A percentile compares a stretch with the other conserved stretches of the same genome.
Evolutionary conservation across 2,329 filamentous ascomycete genomes (phyloP).

Genomic region (Fusarium anthophilum): DNA sequence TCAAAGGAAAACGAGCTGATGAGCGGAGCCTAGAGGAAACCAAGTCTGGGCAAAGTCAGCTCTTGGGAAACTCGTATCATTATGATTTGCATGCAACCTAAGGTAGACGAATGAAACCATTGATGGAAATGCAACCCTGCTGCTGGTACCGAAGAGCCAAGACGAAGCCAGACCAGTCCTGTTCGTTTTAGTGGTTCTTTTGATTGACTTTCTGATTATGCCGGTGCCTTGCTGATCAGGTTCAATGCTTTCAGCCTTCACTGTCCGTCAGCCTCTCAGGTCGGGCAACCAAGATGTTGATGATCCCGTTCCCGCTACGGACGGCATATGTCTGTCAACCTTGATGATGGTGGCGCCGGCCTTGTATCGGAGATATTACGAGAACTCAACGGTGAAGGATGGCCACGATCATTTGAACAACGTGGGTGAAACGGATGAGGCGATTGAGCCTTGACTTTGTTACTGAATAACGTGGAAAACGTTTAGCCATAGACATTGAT

Average conservation of each 20-base stretch:
- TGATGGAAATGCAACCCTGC: constrained; percentile 11
- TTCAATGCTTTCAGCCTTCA: background rate
- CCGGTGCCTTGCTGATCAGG: constrained; percentile 15
- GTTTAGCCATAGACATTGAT: background rate
- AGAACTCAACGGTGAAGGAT: background rate
- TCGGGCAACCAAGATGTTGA: background rate
- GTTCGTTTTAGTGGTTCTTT: background rate
- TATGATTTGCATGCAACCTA: constrained; percentile 23
- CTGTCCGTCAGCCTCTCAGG: background rate
- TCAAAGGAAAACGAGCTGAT: constrained; percentile 11
- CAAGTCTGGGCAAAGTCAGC: background rate
- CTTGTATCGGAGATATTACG: constrained; percentile 25
- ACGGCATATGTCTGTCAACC: constrained; percentile 14
- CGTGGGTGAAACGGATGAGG: constrained; percentile 10
- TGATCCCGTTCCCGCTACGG: constrained; percentile 12
- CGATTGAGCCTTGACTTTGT: constrained; percentile 2
- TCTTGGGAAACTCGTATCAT: constrained; percentile 6
- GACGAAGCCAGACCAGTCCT: background rate
- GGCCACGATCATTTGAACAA: background rate
- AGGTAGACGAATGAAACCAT: constrained; percentile 9
- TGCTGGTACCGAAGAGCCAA: background rate
- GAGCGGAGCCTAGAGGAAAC: constrained; percentile 6
- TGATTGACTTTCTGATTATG: background rate
- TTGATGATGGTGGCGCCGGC: constrained; percentile 29
- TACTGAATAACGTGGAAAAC: background rate